Conservation (phyloP, 2,329 filamentous ascomycete species). For the Beauveria varroae region DNA sequence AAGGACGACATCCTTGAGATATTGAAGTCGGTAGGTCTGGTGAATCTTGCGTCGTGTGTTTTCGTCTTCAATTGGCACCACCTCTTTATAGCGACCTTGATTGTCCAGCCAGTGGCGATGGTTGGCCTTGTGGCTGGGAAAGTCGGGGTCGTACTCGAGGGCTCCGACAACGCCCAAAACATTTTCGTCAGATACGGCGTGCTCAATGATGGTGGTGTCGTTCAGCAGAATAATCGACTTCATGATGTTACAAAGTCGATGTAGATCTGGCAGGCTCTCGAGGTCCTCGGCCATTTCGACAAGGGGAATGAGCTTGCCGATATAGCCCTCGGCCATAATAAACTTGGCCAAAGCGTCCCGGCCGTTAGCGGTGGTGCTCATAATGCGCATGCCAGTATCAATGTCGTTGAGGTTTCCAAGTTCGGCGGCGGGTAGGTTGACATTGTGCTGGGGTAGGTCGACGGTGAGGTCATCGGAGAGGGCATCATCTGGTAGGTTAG, state of each 20-base stretch:
- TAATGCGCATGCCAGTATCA: conserved; percentile 72
- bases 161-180: conserved; percentile 90
- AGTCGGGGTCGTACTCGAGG: conserved; percentile 96
- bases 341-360: conserved; percentile 84
- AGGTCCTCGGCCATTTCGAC: conserved; percentile 87
- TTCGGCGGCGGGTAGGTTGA: conserved; percentile 70
- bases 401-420: conserved; percentile 80
- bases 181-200: conserved; percentile 82
- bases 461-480: conserved; percentile 79
- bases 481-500: conserved; percentile 60
- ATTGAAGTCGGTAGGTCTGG: conserved; percentile 90
- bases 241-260: conserved; percentile 94
- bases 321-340: conserved; percentile 78
- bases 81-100: conserved; percentile 88
- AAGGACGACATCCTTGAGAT: conserved; percentile 96
- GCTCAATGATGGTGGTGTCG: conserved; percentile 90
- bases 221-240: conserved; percentile 93
- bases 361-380: conserved; percentile 65
- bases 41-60: conserved; percentile 85
- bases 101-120: conserved; percentile 89
- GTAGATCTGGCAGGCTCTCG: conserved; percentile 78
- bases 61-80: conserved; percentile 82
- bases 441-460: conserved; percentile 56
- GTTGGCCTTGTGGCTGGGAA: conserved; percentile 94
- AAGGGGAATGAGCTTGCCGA: conserved; percentile 76